These are phyloP conservation scores for Calonectria multiphialidica DNA, from an alignment of 2,329 filamentous ascomycete genomes.

Conservation along the genomic window DNA sequence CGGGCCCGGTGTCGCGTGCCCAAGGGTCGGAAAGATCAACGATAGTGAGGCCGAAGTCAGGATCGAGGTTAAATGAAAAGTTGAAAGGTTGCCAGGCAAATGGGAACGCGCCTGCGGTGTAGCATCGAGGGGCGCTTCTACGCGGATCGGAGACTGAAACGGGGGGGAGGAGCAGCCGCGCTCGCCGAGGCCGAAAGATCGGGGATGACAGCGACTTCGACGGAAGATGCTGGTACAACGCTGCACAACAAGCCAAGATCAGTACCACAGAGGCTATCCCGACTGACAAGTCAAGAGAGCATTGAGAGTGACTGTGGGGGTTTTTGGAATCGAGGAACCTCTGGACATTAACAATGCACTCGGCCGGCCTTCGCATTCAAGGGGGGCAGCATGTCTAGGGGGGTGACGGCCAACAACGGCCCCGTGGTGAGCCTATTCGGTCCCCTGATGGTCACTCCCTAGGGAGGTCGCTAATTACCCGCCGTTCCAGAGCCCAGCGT, in stretches of 20 bases:
- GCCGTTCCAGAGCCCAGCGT: constrained; percentile 26
- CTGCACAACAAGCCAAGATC: neutral
- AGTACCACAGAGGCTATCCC: constrained; percentile 26
- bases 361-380: constrained; percentile 35
- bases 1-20: constrained; percentile 32
- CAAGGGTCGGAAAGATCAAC: constrained; percentile 20
- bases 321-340: constrained; percentile 21
- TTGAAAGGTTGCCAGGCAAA: constrained; percentile 27
- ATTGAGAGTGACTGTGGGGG: constrained; percentile 39
- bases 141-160: constrained; percentile 27
- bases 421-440: constrained; percentile 26
- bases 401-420: constrained; percentile 16
- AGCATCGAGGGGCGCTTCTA: constrained; percentile 43
- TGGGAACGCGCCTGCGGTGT: constrained; percentile 33
- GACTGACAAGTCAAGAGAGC: constrained; percentile 27
- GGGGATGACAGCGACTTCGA: constrained; percentile 18
- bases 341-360: constrained; percentile 33
- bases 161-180: constrained; percentile 26
- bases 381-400: constrained; percentile 31
- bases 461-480: constrained; percentile 31
- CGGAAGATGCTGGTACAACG: neutral
- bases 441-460: constrained; percentile 20
- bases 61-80: constrained; percentile 14
- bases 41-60: constrained; percentile 15
- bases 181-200: constrained; percentile 13